These are phyloP conservation scores for Saccharomycopsis capsularis DNA, from an alignment of 805 yeast species.

Conservation along the genomic window DNA sequence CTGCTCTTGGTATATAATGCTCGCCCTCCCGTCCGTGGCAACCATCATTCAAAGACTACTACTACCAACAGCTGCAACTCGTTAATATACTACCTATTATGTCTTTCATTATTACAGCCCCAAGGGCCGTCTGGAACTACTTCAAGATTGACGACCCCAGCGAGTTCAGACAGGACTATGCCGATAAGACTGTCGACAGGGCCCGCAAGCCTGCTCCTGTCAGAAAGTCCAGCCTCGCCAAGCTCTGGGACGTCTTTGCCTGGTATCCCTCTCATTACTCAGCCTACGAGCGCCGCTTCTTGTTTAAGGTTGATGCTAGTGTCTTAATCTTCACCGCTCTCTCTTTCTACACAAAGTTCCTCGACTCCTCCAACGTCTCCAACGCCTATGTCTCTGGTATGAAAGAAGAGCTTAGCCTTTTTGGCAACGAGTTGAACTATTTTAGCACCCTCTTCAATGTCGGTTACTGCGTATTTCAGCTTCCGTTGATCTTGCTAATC, in stretches of 20 bases:
- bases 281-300: slow-evolving; percentile 19
- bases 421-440: slow-evolving; percentile 48
- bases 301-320: slow-evolving; percentile 9
- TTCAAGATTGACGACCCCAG: not conserved
- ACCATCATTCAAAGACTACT: too few relatives aligned
- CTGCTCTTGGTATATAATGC: too few relatives aligned
- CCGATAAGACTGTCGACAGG: not conserved
- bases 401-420: slow-evolving; percentile 46
- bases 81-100: too few relatives aligned
- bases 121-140: not conserved
- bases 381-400: slow-evolving; percentile 67
- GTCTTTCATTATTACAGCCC: too few relatives aligned
- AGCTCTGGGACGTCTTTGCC: not conserved
- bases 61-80: too few relatives aligned
- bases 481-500: slow-evolving; percentile 51
- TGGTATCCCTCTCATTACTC: slow-evolving; percentile 15
- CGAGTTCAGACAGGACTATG: not conserved
- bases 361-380: slow-evolving; percentile 53
- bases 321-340: slow-evolving; percentile 7
- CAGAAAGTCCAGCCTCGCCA: not conserved
- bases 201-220: not conserved
- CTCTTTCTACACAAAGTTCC: slow-evolving; percentile 35
- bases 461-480: slow-evolving; percentile 54
- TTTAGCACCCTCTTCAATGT: slow-evolving; percentile 51
- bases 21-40: too few relatives aligned